Evolutionary conservation across 495 filamentous ascomycete species (phyloP), one percentile per base, ranked within the genome.

Genomic region (Trichoderma reesei): DNA sequence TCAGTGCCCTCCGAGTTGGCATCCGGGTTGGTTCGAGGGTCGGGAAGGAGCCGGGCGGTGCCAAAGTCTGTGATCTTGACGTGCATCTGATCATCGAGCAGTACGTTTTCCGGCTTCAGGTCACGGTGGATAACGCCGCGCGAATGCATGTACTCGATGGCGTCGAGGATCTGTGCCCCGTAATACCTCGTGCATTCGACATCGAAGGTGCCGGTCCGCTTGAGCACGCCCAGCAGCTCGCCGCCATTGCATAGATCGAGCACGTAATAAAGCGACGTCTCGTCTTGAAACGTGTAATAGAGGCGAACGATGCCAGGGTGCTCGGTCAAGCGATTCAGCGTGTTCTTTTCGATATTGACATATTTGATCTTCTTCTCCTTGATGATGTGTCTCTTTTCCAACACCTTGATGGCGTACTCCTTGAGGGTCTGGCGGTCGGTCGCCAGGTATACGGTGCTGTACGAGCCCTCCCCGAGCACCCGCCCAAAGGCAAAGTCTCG

Each of bases 351-450:
- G 67, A 99, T 98, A 74, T 97, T 97, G 72, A 99, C 95, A 73
- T 99, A 99, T 79, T 99, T 99, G 67, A 99, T 95, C 80, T 99
- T 99, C 75, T 93, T 96, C 77, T 99, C 95, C 78, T 97, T 98
- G 80, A 99, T 98, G 69, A 99, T 99, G 75, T 99, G 95, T 67
- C 91, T 87, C 78, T 99, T 99, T 76, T 98, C 94, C 46, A 99
- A 81, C 34, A 99, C 93, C 72, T 99, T 99, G 76, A 99, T 93
- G 36, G 95, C 95, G 71, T 96, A 98, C 73, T 99, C 95, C 66
- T 95, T 94, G 56, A 95, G 77, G 0, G 91, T 98, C 74, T 96
- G 92, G 60, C 95, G 85, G 70, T 99, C 95, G 5, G 95, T 98
- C 56, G 93, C 95, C 51, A 94, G 85, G 63, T 94, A 85, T 60